Conservation (phyloP, 73 alveolate genomes). For the Paramecium sonneborni region DNA sequence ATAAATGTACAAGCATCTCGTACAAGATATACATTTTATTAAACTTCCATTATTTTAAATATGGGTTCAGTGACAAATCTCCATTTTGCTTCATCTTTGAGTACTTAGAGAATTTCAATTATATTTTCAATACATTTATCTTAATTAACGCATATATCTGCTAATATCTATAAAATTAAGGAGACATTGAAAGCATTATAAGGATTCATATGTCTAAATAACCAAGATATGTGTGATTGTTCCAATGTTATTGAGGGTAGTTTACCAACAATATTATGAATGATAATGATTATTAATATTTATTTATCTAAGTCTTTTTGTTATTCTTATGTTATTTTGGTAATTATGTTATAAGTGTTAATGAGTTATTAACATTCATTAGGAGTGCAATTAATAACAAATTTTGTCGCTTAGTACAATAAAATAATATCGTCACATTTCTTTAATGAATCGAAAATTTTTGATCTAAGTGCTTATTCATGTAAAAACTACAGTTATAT, state of each 20-base stretch:
- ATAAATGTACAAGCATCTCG: neutral
- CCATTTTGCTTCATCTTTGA: neutral
- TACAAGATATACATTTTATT: neutral
- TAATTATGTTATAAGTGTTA: neutral
- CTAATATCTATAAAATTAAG: neutral
- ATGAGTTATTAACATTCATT: neutral
- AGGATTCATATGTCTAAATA: constrained; percentile 16
- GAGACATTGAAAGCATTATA: constrained; percentile 34
- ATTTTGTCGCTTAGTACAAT: neutral
- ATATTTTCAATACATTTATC: neutral
- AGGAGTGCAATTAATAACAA: neutral
- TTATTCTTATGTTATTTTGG: neutral
- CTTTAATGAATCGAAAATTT: neutral
- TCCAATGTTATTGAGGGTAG: neutral
- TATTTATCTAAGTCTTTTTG: constrained; percentile 21
- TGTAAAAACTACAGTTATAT: neutral
- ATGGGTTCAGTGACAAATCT: constrained; percentile 3
- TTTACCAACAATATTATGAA: neutral
- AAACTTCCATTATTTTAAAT: constrained; percentile 26
- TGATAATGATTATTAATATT: neutral
- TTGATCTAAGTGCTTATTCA: neutral
- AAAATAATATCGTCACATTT: neutral
- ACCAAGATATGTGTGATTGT: neutral
- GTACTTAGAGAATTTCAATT: neutral
- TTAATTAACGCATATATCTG: neutral